phyloP scores from a whole-genome alignment of 169 alveolate species.

The Plasmodium chabaudi region DNA sequence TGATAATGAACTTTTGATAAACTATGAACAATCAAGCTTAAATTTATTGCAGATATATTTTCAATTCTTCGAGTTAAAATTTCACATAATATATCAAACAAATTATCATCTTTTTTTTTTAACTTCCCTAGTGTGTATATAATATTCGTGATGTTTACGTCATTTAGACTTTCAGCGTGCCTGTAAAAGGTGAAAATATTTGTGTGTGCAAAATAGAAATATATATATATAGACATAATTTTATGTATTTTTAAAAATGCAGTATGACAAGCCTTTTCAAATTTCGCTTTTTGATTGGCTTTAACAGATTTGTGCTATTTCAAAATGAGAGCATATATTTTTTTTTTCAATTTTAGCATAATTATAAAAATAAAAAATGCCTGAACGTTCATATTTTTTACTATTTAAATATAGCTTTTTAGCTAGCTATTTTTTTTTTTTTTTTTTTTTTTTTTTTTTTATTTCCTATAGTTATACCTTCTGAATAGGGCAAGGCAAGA shows the following conservation, averaged over 20 bases:
- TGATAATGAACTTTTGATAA: conserved; percentile 30
- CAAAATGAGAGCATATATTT: too few species aligned
- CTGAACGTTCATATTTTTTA: too few species aligned
- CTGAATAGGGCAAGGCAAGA: conserved; percentile 7
- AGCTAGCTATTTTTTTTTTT: neutral
- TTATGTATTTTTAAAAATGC: neutral
- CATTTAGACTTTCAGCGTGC: conserved; percentile 26
- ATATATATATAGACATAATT: neutral
- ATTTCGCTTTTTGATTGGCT: too few species aligned
- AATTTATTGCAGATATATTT: conserved; percentile 35
- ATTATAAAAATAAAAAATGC: too few species aligned
- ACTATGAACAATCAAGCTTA: conserved; percentile 56
- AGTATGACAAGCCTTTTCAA: too few species aligned
- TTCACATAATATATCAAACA: conserved; percentile 30
- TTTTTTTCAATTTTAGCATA: too few species aligned
- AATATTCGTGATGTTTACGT: conserved; percentile 42
- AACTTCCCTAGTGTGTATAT: conserved; percentile 50
- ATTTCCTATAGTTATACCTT: neutral
- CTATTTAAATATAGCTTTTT: too few species aligned
- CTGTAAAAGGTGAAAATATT: neutral
- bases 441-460: neutral
- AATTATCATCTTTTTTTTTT: conserved; percentile 25
- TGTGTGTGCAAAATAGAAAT: neutral
- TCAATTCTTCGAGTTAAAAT: conserved; percentile 30
- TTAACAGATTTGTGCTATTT: too few species aligned